Evolutionary conservation across 2,329 filamentous ascomycete genomes (phyloP).

Genomic region (Aspergillus sp.): DNA sequence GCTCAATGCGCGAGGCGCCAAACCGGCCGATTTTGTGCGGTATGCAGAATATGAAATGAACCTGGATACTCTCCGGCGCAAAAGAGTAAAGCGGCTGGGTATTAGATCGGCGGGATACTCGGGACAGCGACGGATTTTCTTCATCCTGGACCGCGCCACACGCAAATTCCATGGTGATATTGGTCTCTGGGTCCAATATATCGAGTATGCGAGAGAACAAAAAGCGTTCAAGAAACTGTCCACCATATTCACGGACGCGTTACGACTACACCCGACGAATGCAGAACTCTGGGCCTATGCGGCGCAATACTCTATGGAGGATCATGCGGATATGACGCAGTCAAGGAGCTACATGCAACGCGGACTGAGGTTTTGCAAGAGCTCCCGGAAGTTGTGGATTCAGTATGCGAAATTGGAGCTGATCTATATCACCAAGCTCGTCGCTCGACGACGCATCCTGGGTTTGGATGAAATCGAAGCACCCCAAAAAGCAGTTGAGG

Average conservation of each 20-base stretch:
- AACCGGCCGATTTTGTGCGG: conserved; percentile 73
- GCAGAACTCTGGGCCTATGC: conserved; percentile 80
- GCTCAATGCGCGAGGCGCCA: conserved; percentile 76
- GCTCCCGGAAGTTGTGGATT: conserved; percentile 71
- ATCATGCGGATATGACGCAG: conserved; percentile 80
- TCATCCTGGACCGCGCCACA: conserved; percentile 83
- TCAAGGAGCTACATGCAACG: conserved; percentile 85
- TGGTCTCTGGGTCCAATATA: conserved; percentile 84
- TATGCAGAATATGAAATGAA: conserved; percentile 74
- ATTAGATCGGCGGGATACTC: conserved; percentile 69
- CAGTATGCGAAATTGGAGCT: conserved; percentile 91
- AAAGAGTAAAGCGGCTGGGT: conserved; percentile 76
- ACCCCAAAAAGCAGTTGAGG: conserved; percentile 37
- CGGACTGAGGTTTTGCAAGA: conserved; percentile 83
- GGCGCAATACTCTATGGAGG: conserved; percentile 73
- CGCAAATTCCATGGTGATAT: conserved; percentile 79
- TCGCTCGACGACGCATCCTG: conserved; percentile 66
- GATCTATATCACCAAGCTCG: conserved; percentile 82
- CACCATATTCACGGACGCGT: conserved; percentile 62
- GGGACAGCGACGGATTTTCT: conserved; percentile 80
- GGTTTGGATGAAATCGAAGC: conserved; percentile 54
- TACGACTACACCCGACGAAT: conserved; percentile 83
- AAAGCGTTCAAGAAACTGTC: conserved; percentile 61
- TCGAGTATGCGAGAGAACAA: conserved; percentile 72
- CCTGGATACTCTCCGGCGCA: conserved; percentile 70